phyloP scores from a whole-genome alignment of 1,139 yeast genomes.

The Meyerozyma sp. region DNA sequence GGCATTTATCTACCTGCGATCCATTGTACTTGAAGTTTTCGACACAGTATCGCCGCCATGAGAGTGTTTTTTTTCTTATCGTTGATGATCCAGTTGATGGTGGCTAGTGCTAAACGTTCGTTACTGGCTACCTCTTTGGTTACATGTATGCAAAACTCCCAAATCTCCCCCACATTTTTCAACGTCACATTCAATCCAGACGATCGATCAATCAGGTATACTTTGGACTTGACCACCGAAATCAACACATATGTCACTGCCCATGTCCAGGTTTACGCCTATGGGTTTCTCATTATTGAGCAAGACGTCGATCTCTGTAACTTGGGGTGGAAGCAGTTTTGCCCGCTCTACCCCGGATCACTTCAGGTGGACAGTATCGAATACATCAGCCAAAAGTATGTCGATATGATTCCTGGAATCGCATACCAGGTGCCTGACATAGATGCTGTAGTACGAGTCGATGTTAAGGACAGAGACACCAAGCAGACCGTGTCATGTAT shows the following conservation, averaged over 20 bases:
- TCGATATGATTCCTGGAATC: slow-evolving; percentile 57
- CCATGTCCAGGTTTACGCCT: slow-evolving; percentile 63
- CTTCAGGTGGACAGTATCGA: slow-evolving; percentile 64
- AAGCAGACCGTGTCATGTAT: slow-evolving; percentile 56
- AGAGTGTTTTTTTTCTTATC: not conserved
- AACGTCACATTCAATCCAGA: slow-evolving; percentile 67
- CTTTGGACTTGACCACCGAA: slow-evolving; percentile 57
- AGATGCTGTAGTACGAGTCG: slow-evolving; percentile 63
- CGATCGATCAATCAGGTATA: slow-evolving; percentile 53
- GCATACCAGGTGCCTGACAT: slow-evolving; percentile 75
- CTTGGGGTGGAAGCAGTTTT: slow-evolving; percentile 72
- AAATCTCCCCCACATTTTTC: slow-evolving; percentile 59
- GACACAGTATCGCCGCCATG: not conserved
- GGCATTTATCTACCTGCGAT: too few species aligned
- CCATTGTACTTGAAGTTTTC: not conserved
- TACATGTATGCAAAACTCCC: slow-evolving; percentile 66
- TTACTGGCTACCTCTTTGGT: slow-evolving; percentile 64
- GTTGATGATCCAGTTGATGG: not conserved
- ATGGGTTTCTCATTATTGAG: slow-evolving; percentile 62
- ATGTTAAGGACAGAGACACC: slow-evolving; percentile 30
- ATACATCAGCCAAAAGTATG: slow-evolving; percentile 44
- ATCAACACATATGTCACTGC: slow-evolving; percentile 55
- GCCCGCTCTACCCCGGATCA: slow-evolving; percentile 70
- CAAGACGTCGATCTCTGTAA: slow-evolving; percentile 50
- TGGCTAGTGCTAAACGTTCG: slow-evolving; percentile 26